A percentile compares a stretch with the other conserved stretches of the same genome.
Evolutionary conservation across 2,329 filamentous ascomycete species (phyloP).

Genomic region (Fusarium nodosum): DNA sequence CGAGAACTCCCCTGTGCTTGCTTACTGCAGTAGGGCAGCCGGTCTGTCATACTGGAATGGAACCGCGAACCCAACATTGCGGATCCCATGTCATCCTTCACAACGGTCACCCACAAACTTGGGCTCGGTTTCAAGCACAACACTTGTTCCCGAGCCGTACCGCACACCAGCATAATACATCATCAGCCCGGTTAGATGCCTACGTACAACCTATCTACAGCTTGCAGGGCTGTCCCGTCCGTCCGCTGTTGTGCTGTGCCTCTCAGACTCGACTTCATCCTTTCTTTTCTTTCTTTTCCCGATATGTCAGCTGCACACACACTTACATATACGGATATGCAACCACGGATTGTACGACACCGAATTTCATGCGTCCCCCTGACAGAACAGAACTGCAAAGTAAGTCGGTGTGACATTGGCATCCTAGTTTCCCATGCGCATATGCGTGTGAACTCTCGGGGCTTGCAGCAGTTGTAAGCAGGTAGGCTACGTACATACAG

Average conservation of each 20-base stretch:
- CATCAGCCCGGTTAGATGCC: constrained; percentile 17
- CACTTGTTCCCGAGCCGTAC: constrained; percentile 2
- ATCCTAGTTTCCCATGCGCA: constrained; percentile 32
- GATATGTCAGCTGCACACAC: constrained; percentile 8
- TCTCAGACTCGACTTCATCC: constrained; percentile 26
- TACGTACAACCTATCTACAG: constrained; percentile 17
- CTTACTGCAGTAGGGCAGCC: constrained; percentile 2
- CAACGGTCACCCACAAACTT: constrained; percentile 41
- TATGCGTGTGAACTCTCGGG: constrained; percentile 42
- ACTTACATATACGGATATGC: constrained; percentile 14
- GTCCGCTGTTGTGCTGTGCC: constrained; percentile 10
- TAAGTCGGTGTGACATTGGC: constrained; percentile 48
- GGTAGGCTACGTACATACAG: background rate
- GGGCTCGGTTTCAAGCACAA: constrained; percentile 20
- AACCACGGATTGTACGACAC: constrained; percentile 41
- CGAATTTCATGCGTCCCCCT: constrained; percentile 47
- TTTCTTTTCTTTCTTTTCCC: constrained; percentile 5
- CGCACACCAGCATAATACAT: constrained; percentile 17
- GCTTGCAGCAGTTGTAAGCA: constrained; percentile 37
- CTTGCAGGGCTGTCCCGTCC: constrained; percentile 1
- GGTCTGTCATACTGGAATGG: background rate
- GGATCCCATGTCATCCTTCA: constrained; percentile 37
- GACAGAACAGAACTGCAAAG: constrained; percentile 29
- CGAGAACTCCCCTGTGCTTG: constrained; percentile 8
- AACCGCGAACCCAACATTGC: constrained; percentile 18